Evolutionary conservation across 148 eudicot species (phyloP).

Genomic region (Persicaria maculosa): DNA sequence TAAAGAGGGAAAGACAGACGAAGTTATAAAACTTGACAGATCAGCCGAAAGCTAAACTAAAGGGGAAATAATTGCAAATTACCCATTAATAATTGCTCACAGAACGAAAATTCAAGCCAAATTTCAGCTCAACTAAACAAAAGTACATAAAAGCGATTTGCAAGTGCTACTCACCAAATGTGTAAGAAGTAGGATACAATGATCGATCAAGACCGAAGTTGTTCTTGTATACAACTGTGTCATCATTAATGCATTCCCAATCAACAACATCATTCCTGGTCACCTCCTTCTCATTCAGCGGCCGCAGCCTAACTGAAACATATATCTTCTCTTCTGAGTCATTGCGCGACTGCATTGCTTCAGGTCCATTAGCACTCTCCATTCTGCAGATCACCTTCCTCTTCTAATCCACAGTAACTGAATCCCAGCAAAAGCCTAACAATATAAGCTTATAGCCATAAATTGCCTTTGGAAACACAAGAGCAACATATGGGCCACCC

Average conservation of each 20-base stretch:
- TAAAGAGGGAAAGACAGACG: not conserved
- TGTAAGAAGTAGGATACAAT: conserved; percentile 70
- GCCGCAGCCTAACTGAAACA: conserved; percentile 88
- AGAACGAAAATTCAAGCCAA: not conserved
- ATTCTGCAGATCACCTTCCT: conserved; percentile 7
- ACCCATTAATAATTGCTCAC: not conserved
- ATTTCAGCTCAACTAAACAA: not conserved
- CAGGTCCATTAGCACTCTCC: conserved; percentile 26
- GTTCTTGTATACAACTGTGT: conserved; percentile 61
- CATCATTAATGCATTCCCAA: conserved; percentile 77
- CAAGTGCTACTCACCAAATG: conserved; percentile 65
- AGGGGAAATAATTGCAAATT: not conserved
- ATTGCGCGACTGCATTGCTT: conserved; percentile 21
- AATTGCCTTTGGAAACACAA: not conserved
- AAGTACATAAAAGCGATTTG: not conserved
- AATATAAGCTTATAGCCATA: not conserved
- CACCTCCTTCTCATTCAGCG: conserved; percentile 76
- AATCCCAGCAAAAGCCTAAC: conserved; percentile 1
- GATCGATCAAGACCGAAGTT: conserved; percentile 56
- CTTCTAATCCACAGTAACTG: conserved; percentile 7
- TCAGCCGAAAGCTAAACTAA: not conserved
- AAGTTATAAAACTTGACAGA: not conserved
- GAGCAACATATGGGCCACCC: not conserved
- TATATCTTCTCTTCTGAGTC: conserved; percentile 54
- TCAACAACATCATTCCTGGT: conserved; percentile 59